Evolutionary conservation across 305 asterid genomes (phyloP), one percentile per base, ranked within the genome.

Genomic region (Andrographis paniculata): DNA sequence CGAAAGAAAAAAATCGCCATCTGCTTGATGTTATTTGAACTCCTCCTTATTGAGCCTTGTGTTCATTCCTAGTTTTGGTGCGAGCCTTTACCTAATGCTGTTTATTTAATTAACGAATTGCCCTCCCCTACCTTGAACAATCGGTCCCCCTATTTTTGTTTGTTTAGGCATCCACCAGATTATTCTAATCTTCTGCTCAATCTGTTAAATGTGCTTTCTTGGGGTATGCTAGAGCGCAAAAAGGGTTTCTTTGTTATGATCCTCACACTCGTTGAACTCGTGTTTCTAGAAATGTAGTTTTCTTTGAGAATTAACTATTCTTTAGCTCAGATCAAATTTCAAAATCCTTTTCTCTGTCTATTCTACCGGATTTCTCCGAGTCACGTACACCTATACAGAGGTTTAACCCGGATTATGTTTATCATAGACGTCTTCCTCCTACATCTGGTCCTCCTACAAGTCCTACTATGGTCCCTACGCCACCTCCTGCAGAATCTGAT

Each of bases 241-340:
- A 35, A 11, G 40, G 40, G 14, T 35, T 35, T 35, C 40, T 35
- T 35, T 35, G 40, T 14, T 35, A 35, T n/a, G 40, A 35, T 35
- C 40, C 40, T 24, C 30, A 24, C 30, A 24, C 30, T 8, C 30
- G 8, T 35, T 11, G 12, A 3, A n/a, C 12, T 35, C 40, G 4
- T 35, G 15, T 35, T 14, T 35, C 40, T 35, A 35, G 40, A 11
- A 35, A 10, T 35, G 4, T 35, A 35, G 12, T n/a, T 3, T 35
- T 4, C 40, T 35, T n/a, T 35, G 2, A 3, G 40, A 35, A 35
- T 3, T n/a, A 35, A 35, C n/a, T n/a, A n/a, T n/a, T n/a, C n/a
- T n/a, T n/a, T n/a, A n/a, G n/a, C n/a, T n/a, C n/a, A n/a, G n/a
- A n/a, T n/a, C n/a, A n/a, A n/a, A n/a, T n/a, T n/a, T n/a, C n/a